Evolutionary conservation across 345 rosid genomes (phyloP).

Genomic region (Microthlaspi erraticum): DNA sequence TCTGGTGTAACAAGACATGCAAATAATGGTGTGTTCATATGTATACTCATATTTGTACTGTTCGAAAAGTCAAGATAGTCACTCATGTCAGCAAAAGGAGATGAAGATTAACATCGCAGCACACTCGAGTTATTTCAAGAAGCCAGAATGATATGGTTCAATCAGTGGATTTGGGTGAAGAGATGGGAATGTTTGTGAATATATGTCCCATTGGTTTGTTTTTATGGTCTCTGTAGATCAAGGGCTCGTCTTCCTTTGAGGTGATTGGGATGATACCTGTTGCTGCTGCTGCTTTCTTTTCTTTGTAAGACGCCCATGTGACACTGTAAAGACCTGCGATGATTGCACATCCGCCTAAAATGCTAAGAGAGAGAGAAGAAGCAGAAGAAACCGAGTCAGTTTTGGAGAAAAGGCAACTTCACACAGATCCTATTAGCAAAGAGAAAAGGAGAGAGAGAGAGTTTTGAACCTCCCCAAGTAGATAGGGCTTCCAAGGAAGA

Average conservation of each 20-base stretch:
- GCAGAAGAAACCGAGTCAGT: conserved; percentile 12
- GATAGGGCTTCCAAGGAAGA: conserved; percentile 95
- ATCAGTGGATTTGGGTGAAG: conserved; percentile 49
- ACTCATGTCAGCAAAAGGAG: background rate
- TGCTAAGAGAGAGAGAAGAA: conserved; percentile 46
- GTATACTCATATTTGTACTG: background rate
- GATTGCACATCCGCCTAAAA: conserved; percentile 82
- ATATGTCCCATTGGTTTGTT: conserved; percentile 53
- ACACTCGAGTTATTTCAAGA: background rate
- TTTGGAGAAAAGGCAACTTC: background rate
- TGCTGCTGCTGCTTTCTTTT: conserved; percentile 49
- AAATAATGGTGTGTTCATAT: background rate
- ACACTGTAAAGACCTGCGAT: conserved; percentile 83
- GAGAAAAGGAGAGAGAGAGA: conserved; percentile 6
- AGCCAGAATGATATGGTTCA: conserved; percentile 18
- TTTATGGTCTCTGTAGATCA: conserved; percentile 56
- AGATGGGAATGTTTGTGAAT: conserved; percentile 45
- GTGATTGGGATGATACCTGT: conserved; percentile 37
- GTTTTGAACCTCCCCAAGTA: conserved; percentile 87
- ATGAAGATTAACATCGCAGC: conserved; percentile 16
- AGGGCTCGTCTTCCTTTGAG: conserved; percentile 59
- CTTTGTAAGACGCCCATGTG: conserved; percentile 89
- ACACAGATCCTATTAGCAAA: background rate
- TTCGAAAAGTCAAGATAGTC: background rate
- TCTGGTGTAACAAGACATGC: background rate